Conservation (phyloP, 306 rosid species). For the Luffa aegyptiaca region DNA sequence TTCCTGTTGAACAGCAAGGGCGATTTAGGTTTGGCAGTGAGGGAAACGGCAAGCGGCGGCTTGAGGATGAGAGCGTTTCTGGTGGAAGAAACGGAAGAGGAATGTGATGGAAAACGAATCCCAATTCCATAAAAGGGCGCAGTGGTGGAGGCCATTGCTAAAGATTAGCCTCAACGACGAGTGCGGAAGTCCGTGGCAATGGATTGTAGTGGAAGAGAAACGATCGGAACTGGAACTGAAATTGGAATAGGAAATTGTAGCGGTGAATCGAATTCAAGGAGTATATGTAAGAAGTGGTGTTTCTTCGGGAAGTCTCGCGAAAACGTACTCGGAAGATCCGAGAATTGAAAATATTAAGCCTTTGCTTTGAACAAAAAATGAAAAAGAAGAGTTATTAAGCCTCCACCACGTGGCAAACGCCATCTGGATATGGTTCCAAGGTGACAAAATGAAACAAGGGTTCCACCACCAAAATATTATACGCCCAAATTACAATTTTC, state of each 20-base stretch:
- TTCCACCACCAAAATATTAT: too few relatives aligned
- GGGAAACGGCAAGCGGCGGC: conserved; percentile 23
- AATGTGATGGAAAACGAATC: conserved; percentile 22
- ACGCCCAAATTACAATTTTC: too few relatives aligned
- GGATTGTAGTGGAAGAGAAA: not conserved
- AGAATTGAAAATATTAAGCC: not conserved
- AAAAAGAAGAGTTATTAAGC: not conserved
- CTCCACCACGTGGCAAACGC: conserved; percentile 7
- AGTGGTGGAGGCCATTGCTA: conserved; percentile 42
- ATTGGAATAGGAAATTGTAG: not conserved
- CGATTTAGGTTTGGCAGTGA: conserved; percentile 23
- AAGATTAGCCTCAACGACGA: not conserved
- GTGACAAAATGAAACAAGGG: too few relatives aligned
- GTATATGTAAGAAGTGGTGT: not conserved
- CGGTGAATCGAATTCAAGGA: not conserved
- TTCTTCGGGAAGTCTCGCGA: conserved; percentile 12
- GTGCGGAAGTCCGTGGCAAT: not conserved
- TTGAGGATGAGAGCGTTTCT: conserved; percentile 27
- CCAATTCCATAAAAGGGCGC: conserved; percentile 32
- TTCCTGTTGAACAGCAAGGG: conserved; percentile 23
- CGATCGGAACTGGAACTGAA: not conserved
- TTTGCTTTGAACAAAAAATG: not conserved
- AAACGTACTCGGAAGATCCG: not conserved
- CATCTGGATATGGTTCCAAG: not conserved
- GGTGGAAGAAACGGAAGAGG: conserved; percentile 22